Percentiles rank a stretch among this genome's conserved stretches.
Evolutionary conservation across 345 rosid species (phyloP).

Genomic region (Citrus sinensis): DVS_A1.0 CM039162.1:401501-402000

Average conservation of each 20-base stretch:
- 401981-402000: neutral
- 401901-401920: neutral
- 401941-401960: neutral
- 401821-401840: no score
- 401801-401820: neutral
- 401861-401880: neutral
- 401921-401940: neutral
- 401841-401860: neutral
- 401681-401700: neutral
- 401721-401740: neutral
- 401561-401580: slow-evolving; percentile 4
- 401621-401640: neutral
- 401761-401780: neutral
- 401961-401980: neutral
- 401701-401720: neutral
- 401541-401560: neutral
- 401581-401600: neutral
- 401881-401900: neutral
- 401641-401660: neutral
- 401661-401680: neutral
- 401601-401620: neutral
- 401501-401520: neutral
- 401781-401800: neutral
- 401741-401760: neutral
- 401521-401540: neutral